Percentiles rank a stretch among this genome's conserved stretches.
phyloP scores from a whole-genome alignment of 2,329 filamentous ascomycete genomes.

The Dryadomyces quercivorus region DNA sequence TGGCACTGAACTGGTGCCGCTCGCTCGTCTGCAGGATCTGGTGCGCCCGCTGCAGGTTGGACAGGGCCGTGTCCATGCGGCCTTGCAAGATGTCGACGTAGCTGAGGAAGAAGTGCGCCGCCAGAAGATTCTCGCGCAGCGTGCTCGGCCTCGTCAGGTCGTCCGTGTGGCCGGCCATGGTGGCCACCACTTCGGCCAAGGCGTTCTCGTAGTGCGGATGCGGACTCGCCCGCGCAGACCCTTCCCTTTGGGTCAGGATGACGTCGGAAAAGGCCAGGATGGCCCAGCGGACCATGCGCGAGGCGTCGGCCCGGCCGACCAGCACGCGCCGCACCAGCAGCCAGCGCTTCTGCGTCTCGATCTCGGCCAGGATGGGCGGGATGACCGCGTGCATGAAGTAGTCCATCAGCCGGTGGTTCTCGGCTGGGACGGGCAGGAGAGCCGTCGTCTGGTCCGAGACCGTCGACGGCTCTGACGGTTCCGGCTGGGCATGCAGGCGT shows the following conservation, averaged over 20 bases:
- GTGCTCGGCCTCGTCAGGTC: constrained; percentile 18
- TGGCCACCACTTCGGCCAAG: constrained; percentile 18
- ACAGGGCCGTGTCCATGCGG: constrained; percentile 31
- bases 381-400: constrained; percentile 35
- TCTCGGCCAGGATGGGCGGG: constrained; percentile 39
- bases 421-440: constrained; percentile 9
- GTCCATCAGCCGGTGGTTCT: constrained; percentile 28
- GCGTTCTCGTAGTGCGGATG: constrained; percentile 26
- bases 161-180: not conserved
- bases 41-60: constrained; percentile 37
- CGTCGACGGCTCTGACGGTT: not conserved
- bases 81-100: constrained; percentile 37
- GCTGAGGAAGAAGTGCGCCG: constrained; percentile 39
- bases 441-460: not conserved
- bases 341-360: constrained; percentile 41
- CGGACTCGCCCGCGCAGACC: constrained; percentile 19
- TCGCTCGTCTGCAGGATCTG: constrained; percentile 30
- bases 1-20: constrained; percentile 21
- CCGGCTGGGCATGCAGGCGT: too few relatives aligned
- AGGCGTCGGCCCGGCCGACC: constrained; percentile 32
- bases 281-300: constrained; percentile 32
- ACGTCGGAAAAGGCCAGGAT: constrained; percentile 40
- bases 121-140: constrained; percentile 30
- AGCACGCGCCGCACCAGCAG: constrained; percentile 34
- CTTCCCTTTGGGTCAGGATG: constrained; percentile 24